Percentiles rank a stretch among this genome's conserved stretches.
phyloP scores from a whole-genome alignment of 2,329 filamentous ascomycete genomes.

The Exophiala oligosperma region DNA sequence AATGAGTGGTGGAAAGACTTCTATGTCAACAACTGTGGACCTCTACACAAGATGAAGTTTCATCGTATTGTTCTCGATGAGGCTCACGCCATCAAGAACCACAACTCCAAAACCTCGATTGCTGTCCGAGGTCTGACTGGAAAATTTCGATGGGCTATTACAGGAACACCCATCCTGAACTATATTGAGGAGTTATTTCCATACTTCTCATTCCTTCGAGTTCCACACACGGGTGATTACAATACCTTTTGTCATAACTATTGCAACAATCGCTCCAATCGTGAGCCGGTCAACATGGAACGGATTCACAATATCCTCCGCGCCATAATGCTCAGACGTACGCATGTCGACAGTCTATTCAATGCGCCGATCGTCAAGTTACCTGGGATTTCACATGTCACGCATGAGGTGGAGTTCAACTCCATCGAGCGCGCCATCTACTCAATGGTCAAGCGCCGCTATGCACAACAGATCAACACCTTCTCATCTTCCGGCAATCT shows the following conservation, averaged over 20 bases:
- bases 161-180: conserved; percentile 43
- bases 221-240: conserved; percentile 32
- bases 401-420: conserved; percentile 51
- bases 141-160: conserved; percentile 41
- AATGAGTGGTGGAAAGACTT: conserved; percentile 30
- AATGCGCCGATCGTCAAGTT: conserved; percentile 55
- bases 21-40: conserved; percentile 32
- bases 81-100: conserved; percentile 40
- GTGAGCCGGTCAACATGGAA: conserved; percentile 21
- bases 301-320: conserved; percentile 35
- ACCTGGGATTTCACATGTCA: conserved; percentile 48
- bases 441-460: conserved; percentile 49
- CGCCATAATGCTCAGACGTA: conserved; percentile 55
- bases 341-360: conserved; percentile 56
- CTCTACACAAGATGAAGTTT: conserved; percentile 38
- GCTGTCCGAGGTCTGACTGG: conserved; percentile 38
- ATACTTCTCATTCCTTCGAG: conserved; percentile 39
- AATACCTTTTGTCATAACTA: conserved; percentile 32
- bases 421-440: conserved; percentile 55
- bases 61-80: conserved; percentile 44
- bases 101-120: conserved; percentile 34
- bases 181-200: conserved; percentile 41
- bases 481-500: conserved; percentile 27
- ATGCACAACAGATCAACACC: conserved; percentile 44
- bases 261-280: conserved; percentile 20